Evolutionary conservation across 2,329 filamentous ascomycete species (phyloP), one percentile per base, ranked within the genome.

Genomic region (Chaetomiaceae sp.): DNA sequence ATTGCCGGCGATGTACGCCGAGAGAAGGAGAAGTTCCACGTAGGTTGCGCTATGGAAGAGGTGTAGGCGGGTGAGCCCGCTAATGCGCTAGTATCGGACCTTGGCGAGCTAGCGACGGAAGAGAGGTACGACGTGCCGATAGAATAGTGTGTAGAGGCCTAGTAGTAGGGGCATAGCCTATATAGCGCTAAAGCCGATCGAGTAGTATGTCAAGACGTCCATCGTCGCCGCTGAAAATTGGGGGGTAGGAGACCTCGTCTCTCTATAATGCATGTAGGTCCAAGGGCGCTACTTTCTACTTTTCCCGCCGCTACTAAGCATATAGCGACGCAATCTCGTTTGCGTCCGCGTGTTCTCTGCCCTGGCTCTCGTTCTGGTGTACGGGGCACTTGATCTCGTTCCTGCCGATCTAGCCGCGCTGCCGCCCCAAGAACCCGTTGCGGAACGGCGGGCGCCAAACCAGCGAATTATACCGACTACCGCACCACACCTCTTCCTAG

Each of bases 291-390:
- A 27, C 47, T 40, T 49, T 49, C 47, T 49, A 14, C 37, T 49
- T 49, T 48, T 49, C 22, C 25, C 34, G 25, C 47, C 37, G 19
- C 36, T 8, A 49, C 37, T 8, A 42, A n/a, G 20, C 19, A 49
- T 49, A 42, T 33, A 11, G 27, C 47, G 37, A 49, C 37, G 37
- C 37, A 49, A 42, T 49, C 47, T 40, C 47, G 47, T 49, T 49
- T 49, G n/a, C 27, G 19, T 49, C 47, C 19, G 37, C 27, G 19
- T 49, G 42, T 49, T 1, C 36, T 42, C 47, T 33, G 25, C 47
- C n/a, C 47, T 49, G 7, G 19, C 36, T 49, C 25, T 49, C 25
- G 27, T 49, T 49, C 27, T 40, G 7, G 37, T 5, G 12, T 49
- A 19, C 27, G 17, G 14, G 31, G 31, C 31, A 49, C 47, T 40